phyloP scores from a whole-genome alignment of 805 yeast genomes.

The Nakazawaea wyomingensis region DNA sequence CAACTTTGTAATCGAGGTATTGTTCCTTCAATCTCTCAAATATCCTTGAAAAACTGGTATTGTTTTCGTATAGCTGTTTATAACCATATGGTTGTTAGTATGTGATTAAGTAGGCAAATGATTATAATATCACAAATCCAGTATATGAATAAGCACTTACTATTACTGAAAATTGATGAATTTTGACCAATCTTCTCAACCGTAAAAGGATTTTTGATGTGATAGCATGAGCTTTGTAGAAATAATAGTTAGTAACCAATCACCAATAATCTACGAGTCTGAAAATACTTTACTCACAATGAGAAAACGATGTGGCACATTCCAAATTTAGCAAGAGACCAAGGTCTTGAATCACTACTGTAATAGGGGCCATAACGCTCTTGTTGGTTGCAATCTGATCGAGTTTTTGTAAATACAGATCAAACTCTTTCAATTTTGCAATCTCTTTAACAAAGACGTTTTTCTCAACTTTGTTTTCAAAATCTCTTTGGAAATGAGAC shows the following conservation, averaged over 20 bases:
- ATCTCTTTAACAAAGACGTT: slow-evolving; percentile 2
- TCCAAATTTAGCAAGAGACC: slow-evolving; percentile 22
- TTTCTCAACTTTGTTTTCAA: neutral
- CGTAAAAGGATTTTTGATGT: slow-evolving; percentile 3
- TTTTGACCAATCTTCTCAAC: slow-evolving; percentile 21
- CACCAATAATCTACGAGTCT: too few species aligned
- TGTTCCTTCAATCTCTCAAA: neutral
- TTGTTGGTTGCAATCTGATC: neutral
- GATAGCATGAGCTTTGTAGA: slow-evolving; percentile 6
- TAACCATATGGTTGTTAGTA: too few species aligned
- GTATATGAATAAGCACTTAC: too few species aligned
- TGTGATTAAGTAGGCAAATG: too few species aligned
- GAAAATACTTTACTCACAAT: too few species aligned
- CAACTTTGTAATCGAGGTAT: slow-evolving; percentile 1
- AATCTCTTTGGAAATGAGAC: neutral
- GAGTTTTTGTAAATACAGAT: neutral
- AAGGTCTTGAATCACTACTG: slow-evolving; percentile 24
- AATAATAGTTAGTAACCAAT: too few species aligned
- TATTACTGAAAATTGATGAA: slow-evolving; percentile 14
- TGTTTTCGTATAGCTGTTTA: slow-evolving; percentile 4
- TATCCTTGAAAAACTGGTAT: neutral
- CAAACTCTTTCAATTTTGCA: neutral
- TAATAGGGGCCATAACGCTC: neutral
- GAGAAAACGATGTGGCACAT: slow-evolving; percentile 19
- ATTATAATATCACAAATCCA: too few species aligned